Evolutionary conservation across 2,329 filamentous ascomycete species (phyloP).

Genomic region (Aspergillus brasiliensis): DNA sequence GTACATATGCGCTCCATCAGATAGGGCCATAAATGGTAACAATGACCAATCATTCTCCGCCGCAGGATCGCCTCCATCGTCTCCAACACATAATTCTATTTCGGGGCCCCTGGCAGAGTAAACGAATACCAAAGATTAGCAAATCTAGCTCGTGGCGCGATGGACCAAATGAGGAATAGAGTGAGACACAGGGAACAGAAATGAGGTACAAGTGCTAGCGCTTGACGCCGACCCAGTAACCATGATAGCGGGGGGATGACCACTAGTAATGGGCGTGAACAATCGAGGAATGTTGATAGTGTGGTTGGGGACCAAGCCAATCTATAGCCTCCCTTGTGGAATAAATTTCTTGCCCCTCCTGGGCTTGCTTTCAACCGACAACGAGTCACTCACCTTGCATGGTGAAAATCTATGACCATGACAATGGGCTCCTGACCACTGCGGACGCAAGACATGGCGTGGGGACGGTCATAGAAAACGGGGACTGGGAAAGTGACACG

Average conservation of each 20-base stretch:
- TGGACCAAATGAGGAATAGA: neutral
- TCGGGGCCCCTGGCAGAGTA: conserved; percentile 70
- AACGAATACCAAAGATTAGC: conserved; percentile 2
- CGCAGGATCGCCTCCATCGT: conserved; percentile 76
- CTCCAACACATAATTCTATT: conserved; percentile 87
- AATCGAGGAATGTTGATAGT: neutral
- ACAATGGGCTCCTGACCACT: conserved; percentile 67
- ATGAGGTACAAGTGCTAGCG: neutral
- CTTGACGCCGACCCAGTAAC: neutral
- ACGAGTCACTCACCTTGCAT: conserved; percentile 57
- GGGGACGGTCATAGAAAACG: conserved; percentile 16
- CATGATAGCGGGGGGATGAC: too few species aligned
- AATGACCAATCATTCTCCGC: conserved; percentile 85
- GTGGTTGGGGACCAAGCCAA: neutral
- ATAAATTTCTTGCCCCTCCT: neutral
- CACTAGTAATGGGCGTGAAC: neutral
- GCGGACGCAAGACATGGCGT: conserved; percentile 31
- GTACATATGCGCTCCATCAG: conserved; percentile 91
- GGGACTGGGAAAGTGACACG: conserved; percentile 13
- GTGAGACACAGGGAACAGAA: neutral
- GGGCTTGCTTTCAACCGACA: neutral
- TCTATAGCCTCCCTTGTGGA: neutral
- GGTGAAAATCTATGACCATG: conserved; percentile 80
- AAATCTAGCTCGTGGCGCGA: neutral
- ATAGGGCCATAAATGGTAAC: conserved; percentile 94